Base-by-base conservation (phyloP, 495 filamentous ascomycete species). In the Annulohypoxylon moriforme region DNA sequence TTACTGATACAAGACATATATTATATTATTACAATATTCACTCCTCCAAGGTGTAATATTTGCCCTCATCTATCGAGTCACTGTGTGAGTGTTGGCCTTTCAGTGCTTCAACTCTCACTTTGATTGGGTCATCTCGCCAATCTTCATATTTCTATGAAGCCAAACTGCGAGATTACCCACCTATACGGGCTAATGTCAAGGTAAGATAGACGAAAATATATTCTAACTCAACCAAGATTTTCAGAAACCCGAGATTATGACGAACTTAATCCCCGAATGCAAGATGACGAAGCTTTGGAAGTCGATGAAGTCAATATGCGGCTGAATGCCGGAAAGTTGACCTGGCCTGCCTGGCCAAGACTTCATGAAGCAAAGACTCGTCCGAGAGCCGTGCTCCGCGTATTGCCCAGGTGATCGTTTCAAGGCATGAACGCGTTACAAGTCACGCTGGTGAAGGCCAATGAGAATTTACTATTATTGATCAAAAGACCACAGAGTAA, bases 231-330 rank as follows among this genome's bases (percentile, higher is more conserved):
- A n/a, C 46, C 18, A 49, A 25, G 46, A 25, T 33, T n/a, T 34
- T 9, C 22, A 24, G 60, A 25, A 36, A 7, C 4, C 46, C 42
- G 27, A 62, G 33, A 27, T 50, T 29, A 40, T 62, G 60, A 38
- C 46, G 34, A 10, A 31, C 25, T 46, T 47, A 22, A 22, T 60
- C 47, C 29, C 25, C 58, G 13, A 61, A 61, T 49, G 40, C 47
- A 64, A 50, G 18, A 55, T 64, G 60, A 53, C 36, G 49, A 55
- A 36, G 18, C 24, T 64, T 36, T 29, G 14, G 33, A 44, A 42
- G 50, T 24, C 27, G 42, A 63, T 63, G 44, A 52, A 40, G 46
- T 63, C 53, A 31, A 36, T 14, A 49, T 58, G 42, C 63, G 40
- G 53, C 40, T 66, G 50, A 58, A 29, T 25, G 22, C 36, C 38